Evolutionary conservation across 768 basidiomycete species (phyloP).

Genomic region (Suillus bovinus): DNA sequence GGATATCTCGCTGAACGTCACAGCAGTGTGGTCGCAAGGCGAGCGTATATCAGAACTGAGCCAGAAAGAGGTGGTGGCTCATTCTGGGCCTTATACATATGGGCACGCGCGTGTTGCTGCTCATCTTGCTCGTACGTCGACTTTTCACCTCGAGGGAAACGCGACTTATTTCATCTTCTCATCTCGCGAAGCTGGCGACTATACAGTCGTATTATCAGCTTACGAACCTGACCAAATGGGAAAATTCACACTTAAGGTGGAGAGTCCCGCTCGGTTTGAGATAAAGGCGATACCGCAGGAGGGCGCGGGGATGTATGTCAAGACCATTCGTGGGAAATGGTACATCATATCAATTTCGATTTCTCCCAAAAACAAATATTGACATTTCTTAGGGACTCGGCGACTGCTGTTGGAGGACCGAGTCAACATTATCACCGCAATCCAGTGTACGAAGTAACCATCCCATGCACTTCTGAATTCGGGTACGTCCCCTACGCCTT

Average conservation of each 20-base stretch:
- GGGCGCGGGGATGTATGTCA: conserved; percentile 88
- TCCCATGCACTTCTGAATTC: conserved; percentile 53
- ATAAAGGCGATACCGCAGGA: conserved; percentile 74
- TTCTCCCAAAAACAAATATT: background rate
- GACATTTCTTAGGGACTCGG: conserved; percentile 45
- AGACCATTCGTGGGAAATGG: conserved; percentile 74
- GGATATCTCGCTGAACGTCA: conserved; percentile 73
- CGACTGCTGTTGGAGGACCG: conserved; percentile 69
- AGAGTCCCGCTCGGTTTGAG: conserved; percentile 62
- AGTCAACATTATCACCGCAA: conserved; percentile 66
- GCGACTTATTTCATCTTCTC: background rate
- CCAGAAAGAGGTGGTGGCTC: conserved; percentile 68
- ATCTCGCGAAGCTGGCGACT: conserved; percentile 52
- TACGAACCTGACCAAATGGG: conserved; percentile 77
- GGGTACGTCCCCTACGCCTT: conserved; percentile 42
- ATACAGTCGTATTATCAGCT: conserved; percentile 81
- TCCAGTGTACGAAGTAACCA: conserved; percentile 64
- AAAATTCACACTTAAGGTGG: conserved; percentile 61
- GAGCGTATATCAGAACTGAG: conserved; percentile 65
- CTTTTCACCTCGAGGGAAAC: background rate
- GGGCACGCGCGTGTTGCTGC: conserved; percentile 62
- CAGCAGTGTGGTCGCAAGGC: conserved; percentile 74
- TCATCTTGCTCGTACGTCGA: conserved; percentile 51
- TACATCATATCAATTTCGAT: conserved; percentile 32
- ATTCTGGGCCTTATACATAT: conserved; percentile 81